phyloP scores from a whole-genome alignment of 2,329 filamentous ascomycete species.

The Septoria linicola region DNA sequence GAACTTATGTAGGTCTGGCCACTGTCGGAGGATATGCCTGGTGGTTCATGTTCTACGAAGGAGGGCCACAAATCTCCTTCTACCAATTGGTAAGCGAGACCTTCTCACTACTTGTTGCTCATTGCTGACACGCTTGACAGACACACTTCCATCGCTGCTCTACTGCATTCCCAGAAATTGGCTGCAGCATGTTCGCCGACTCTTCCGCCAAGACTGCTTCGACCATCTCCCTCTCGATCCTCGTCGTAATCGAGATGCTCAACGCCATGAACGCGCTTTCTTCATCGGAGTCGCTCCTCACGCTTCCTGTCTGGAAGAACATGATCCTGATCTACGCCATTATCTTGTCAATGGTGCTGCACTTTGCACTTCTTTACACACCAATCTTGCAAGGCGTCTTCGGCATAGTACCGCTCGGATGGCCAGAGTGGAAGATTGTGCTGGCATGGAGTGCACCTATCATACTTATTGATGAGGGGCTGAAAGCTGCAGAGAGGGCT shows the following conservation, averaged over 20 bases:
- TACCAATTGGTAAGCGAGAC: slow-evolving; percentile 70
- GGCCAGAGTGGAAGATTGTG: slow-evolving; percentile 89
- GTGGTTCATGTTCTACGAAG: slow-evolving; percentile 97
- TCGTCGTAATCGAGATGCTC: slow-evolving; percentile 99
- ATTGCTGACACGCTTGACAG: slow-evolving; percentile 36
- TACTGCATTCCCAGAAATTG: slow-evolving; percentile 79
- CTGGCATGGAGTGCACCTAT: slow-evolving; percentile 85
- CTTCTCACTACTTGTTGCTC: too few species aligned
- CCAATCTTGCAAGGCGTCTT: slow-evolving; percentile 87
- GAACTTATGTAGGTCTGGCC: slow-evolving; percentile 88
- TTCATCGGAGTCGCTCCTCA: slow-evolving; percentile 89
- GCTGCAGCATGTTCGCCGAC: slow-evolving; percentile 87
- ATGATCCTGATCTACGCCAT: slow-evolving; percentile 98
- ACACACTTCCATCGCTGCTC: slow-evolving; percentile 93
- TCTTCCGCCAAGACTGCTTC: slow-evolving; percentile 85
- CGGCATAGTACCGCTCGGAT: slow-evolving; percentile 82
- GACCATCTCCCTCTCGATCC: slow-evolving; percentile 83
- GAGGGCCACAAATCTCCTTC: slow-evolving; percentile 88
- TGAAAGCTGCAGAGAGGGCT: slow-evolving; percentile 70
- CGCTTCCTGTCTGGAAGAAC: slow-evolving; percentile 94
- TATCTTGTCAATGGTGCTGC: slow-evolving; percentile 84
- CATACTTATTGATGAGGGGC: slow-evolving; percentile 83
- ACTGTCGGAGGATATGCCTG: slow-evolving; percentile 98
- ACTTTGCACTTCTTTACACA: slow-evolving; percentile 90
- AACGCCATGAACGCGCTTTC: slow-evolving; percentile 98